Base-by-base conservation (phyloP, 768 basidiomycete genomes). In the Hygrophorus pudorinus region DNA sequence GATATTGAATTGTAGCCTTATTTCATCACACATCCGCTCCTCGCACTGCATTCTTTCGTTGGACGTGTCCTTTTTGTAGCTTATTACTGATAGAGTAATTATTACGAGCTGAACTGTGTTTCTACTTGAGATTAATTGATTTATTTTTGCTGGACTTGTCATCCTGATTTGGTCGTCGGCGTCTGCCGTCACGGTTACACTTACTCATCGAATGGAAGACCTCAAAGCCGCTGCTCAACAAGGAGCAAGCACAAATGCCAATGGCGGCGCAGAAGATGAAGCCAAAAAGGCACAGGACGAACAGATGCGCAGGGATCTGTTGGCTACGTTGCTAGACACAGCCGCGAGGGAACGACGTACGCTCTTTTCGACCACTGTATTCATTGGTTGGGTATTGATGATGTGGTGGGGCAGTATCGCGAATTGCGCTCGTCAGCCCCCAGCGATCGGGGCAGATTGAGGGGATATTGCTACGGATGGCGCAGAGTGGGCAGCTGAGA, bases 341-440 rank as follows among this genome's bases (percentile, higher is more conserved):
- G 79, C 75, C 43, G 89, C 90, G 32, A 73, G 88, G 47, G 90
- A 91, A 67, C 73, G 89, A 59, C 64, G 89, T 92, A 60, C 49
- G 72, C 70, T 33, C 35, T 39, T 16, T 8, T 44, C 16, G 28
- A 36, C 41, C 30, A 9, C 43, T n/a, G 16, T 18, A 8, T 30
- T 27, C 20, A 16, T 20, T 21, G 12, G 9, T 27, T 32, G 7
- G 11, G 16, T 20, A 33, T 12, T 42, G 33, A 45, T 41, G 38
- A 38, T 37, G 14, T 14, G 17, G 21, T 46, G 9, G 18, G 36
- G 33, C 56, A 94, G 90, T 93, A 45, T 81, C 86, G 8, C 79
- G 92, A 39, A 93, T 94, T 50, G 75, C 81, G 3, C 77, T 94
- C 21, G 91, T 93, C 53, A 85, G 85, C 51, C 81, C 87, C 0